Percentiles rank a stretch among this genome's conserved stretches.
Evolutionary conservation across 129 eudicot genomes (phyloP).

Genomic region (Helianthus tuberosus): DNA sequence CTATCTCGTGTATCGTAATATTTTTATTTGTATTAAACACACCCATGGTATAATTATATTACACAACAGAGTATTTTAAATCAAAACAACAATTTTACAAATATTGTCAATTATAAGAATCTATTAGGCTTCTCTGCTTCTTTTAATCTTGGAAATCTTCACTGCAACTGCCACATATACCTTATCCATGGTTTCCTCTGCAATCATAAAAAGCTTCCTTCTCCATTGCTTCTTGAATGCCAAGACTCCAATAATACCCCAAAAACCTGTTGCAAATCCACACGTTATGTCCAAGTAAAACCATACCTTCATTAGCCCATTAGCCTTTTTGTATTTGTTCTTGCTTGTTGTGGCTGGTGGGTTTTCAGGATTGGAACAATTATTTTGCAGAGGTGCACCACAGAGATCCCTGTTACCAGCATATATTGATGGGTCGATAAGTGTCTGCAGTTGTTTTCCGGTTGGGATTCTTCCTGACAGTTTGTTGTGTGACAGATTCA

Average conservation of each 20-base stretch:
- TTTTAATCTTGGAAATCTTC: not conserved
- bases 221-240: not conserved
- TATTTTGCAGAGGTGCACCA: not conserved
- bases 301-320: not conserved
- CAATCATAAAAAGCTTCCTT: not conserved
- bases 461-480: not conserved
- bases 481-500: not conserved
- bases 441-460: not conserved
- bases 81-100: no score
- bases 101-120: no score
- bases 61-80: no score
- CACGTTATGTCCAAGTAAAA: not conserved
- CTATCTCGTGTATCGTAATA: no score
- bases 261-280: conserved; percentile 3
- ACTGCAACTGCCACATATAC: not conserved
- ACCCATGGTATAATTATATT: no score
- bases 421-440: not conserved
- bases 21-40: no score
- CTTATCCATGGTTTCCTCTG: not conserved
- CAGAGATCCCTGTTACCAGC: not conserved
- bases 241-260: not conserved
- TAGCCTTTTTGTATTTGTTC: not conserved
- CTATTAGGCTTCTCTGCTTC: not conserved
- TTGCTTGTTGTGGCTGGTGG: not conserved
- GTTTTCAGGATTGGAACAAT: not conserved